Base-by-base conservation (phyloP, 2,329 filamentous ascomycete genomes). In the Epichloe aotearoae region DNA sequence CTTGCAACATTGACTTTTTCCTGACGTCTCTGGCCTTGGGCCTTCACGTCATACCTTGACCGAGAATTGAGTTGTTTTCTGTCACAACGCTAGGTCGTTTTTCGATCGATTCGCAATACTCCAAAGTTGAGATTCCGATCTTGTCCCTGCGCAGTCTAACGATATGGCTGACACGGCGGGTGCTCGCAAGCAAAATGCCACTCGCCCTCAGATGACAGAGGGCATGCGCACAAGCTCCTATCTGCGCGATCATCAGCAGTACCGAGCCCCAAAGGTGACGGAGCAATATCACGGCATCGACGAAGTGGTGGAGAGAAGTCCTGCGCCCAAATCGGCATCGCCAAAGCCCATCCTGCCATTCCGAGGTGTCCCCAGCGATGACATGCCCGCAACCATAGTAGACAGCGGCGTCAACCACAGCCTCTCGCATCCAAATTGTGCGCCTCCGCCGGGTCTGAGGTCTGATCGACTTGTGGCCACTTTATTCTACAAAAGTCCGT, bases 351-450 rank as follows among this genome's bases (percentile, higher is more conserved):
- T 71, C 50, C 65, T 72, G 47, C 70, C 70, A 36, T 83, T 80
- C 67, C 79, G 75, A 56, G 80, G 80, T 53, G 71, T 83, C 46
- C 80, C 79, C 7, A 79, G 77, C 49, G 71, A 76, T 33, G 74
- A 78, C 30, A 71, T 76, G 54, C 79, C 79, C 7, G 77, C 77
- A 23, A 76, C 69, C 50, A 76, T 84, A 48, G 72, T 82, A 52
- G 79, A 84, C 56, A 79, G 74, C 60, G 80, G 80, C 44, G 63
- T 83, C 57, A 78, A 70, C 60, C 80, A 84, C 64, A 74, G 74
- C 57, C 72, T 82, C 56, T 79, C 79, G 37, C 81, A 84, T 57
- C 74, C 77, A 39, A 80, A 82, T 62, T 84, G 81, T 59, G 75
- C 76, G 38, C 75, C 79, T 5, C 58, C 68, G 1, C 62, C 68